Evolutionary conservation across 345 rosid species (phyloP).

Genomic region (Acer negundo): DNA sequence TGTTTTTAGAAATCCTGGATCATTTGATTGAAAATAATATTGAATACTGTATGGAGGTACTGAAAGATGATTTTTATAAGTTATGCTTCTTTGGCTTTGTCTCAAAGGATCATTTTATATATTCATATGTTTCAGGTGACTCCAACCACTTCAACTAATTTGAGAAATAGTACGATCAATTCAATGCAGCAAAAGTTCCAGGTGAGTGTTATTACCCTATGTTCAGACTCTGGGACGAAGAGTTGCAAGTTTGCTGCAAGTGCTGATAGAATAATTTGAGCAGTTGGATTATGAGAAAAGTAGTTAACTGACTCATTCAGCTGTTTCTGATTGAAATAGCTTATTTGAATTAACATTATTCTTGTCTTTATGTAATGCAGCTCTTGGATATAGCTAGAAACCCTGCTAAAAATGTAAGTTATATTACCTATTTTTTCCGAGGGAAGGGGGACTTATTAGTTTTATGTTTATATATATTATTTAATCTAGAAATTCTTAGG

Average conservation of each 20-base stretch:
- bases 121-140: constrained; percentile 40
- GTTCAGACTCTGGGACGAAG: background rate
- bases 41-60: constrained; percentile 68
- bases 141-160: constrained; percentile 21
- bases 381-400: constrained; percentile 37
- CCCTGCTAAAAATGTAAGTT: constrained; percentile 42
- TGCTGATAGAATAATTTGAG: background rate
- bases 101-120: constrained; percentile 9
- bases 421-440: background rate
- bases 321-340: background rate
- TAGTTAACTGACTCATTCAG: background rate
- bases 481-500: background rate
- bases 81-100: background rate
- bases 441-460: background rate
- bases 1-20: constrained; percentile 50
- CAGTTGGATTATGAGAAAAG: background rate
- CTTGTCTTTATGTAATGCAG: constrained; percentile 33
- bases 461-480: background rate
- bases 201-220: constrained; percentile 29
- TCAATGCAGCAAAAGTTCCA: constrained; percentile 33
- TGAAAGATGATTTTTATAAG: constrained; percentile 13
- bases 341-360: constrained; percentile 18
- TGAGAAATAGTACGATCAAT: constrained; percentile 20
- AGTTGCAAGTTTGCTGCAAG: background rate
- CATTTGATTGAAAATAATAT: constrained; percentile 48